Evolutionary conservation across 2,329 filamentous ascomycete species (phyloP), one percentile per base, ranked within the genome.

Genomic region (Penicillium sp.): DNA sequence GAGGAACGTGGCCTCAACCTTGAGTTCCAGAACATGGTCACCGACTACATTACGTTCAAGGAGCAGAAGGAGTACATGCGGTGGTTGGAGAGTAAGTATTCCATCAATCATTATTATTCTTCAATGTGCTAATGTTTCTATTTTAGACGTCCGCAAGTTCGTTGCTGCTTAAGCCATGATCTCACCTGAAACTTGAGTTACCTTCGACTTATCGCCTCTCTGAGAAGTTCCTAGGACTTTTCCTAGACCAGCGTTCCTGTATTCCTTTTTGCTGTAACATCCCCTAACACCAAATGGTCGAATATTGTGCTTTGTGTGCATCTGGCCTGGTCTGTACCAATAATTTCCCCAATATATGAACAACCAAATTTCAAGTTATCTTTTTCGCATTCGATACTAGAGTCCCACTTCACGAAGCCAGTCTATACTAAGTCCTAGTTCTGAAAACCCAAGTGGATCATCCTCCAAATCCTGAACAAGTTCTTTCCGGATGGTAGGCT

Each of bases 31-130:
- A 78, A 92, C 62, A 97, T 97, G 75, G 87, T 96, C 37, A 91
- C 92, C 30, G 92, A 97, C 73, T 99, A 96, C 78, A 92, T 97
- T 68, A 91, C 97, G 71, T 85, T 89, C 77, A 99, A 99, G 87
- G 94, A 99, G 84, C 93, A 97, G 84, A 89, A 86, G 78, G 94
- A 99, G 82, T 99, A 99, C 75, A 79, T 95, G 56, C 79, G 83
- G 61, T 99, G 95, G 94, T 79, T 99, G 73, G 83, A 86, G 74
- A 85, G 82, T 83, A 73, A 74, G 80, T 67, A 47, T 49, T 49
- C 39, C 42, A 42, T 49, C 27, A 12, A n/a, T 8, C 7, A 15
- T 30, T 3, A 17, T 18, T 12, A n/a, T n/a, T n/a, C n/a, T 9
- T 21, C 30, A 17, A 18, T 10, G 29, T 39, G 46, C 52, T 55